phyloP scores from a whole-genome alignment of 805 yeast genomes.

The Saccharomycopsis fibuligera region DNA sequence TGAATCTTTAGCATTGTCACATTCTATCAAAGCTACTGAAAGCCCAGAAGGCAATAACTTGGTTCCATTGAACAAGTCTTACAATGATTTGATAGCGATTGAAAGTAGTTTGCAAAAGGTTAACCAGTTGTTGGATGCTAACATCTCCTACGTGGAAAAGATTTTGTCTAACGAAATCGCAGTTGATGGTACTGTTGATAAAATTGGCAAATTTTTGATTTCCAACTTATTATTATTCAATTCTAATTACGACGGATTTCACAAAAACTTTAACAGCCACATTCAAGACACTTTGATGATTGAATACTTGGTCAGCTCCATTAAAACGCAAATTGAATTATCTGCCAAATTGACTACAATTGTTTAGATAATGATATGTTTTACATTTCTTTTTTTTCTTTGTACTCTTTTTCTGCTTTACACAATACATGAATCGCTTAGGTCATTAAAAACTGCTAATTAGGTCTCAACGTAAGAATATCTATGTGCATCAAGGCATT shows the following conservation, averaged over 20 bases:
- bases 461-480: too few relatives aligned
- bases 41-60: constrained; percentile 28
- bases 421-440: too few relatives aligned
- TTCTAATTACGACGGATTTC: constrained; percentile 43
- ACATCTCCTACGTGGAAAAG: constrained; percentile 42
- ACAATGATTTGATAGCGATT: constrained; percentile 41
- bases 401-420: too few relatives aligned
- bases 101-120: constrained; percentile 40
- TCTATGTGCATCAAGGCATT: too few relatives aligned
- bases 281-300: constrained; percentile 76
- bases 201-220: constrained; percentile 62
- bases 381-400: too few relatives aligned
- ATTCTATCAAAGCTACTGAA: constrained; percentile 35
- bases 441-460: too few relatives aligned
- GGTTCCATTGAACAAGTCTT: constrained; percentile 28
- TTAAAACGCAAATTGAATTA: constrained; percentile 77
- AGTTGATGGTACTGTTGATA: constrained; percentile 47
- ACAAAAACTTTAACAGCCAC: constrained; percentile 59
- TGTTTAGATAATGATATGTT: too few relatives aligned
- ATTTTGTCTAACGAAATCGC: constrained; percentile 38
- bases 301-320: constrained; percentile 75
- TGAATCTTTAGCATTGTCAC: constrained; percentile 54
- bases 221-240: constrained; percentile 46
- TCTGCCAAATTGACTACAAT: constrained; percentile 63
- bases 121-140: constrained; percentile 41